These are phyloP conservation scores for Sarcodon aspratus DNA, from an alignment of 768 basidiomycete genomes.

Conservation along the genomic window DNA sequence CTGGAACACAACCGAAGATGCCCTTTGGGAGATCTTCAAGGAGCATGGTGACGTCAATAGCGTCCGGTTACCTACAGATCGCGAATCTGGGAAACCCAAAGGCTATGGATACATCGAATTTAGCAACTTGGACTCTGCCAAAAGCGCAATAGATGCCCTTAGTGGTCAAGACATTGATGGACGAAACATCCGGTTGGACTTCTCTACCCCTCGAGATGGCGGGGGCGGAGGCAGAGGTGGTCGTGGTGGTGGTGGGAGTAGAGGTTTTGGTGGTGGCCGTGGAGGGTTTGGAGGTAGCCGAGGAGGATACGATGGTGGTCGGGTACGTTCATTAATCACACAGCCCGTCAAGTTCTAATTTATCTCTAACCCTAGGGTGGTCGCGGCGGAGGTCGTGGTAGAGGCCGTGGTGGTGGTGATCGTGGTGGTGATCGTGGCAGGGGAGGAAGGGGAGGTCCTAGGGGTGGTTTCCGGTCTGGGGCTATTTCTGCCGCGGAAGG, in stretches of 20 bases:
- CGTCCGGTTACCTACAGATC: constrained; percentile 86
- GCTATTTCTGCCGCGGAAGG: constrained; percentile 56
- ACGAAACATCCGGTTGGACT: constrained; percentile 73
- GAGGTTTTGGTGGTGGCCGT: constrained; percentile 16
- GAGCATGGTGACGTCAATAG: constrained; percentile 78
- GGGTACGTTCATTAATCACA: constrained; percentile 27
- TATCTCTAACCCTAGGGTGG: constrained; percentile 10
- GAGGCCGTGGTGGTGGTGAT: constrained; percentile 25
- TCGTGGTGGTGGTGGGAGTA: constrained; percentile 21
- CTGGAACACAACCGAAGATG: constrained; percentile 71
- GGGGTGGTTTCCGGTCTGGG: constrained; percentile 43
- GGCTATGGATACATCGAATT: constrained; percentile 98
- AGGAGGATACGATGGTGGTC: constrained; percentile 7
- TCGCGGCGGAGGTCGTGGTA: constrained; percentile 20
- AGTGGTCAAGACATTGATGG: constrained; percentile 74
- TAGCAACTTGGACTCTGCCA: constrained; percentile 65
- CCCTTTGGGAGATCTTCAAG: constrained; percentile 82
- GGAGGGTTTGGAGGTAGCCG: constrained; percentile 26
- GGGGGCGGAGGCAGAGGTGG: constrained; percentile 41
- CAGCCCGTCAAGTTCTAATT: too few relatives aligned
- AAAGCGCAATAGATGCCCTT: constrained; percentile 63
- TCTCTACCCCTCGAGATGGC: constrained; percentile 68
- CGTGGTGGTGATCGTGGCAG: constrained; percentile 26
- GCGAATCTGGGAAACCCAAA: constrained; percentile 83
- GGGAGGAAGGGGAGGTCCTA: constrained; percentile 27